Evolutionary conservation across 164 flowering plant genomes (phyloP).

Genomic region (Berberis thunbergii): DNA sequence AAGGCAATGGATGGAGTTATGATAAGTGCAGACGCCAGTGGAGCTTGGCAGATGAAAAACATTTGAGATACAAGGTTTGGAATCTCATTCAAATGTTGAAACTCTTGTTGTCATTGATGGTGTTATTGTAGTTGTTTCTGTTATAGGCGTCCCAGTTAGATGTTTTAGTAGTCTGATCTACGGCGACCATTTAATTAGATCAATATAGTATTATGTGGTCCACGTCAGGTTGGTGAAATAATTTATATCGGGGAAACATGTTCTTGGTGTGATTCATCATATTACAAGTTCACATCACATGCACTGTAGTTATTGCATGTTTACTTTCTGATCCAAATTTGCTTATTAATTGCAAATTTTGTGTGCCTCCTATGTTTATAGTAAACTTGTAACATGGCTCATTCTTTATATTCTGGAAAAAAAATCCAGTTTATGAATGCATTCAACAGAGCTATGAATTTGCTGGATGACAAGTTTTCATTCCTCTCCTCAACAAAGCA

Average conservation of each 20-base stretch:
- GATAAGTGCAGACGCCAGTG: constrained; percentile 91
- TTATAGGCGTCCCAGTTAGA: neutral
- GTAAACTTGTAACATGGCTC: constrained; percentile 2
- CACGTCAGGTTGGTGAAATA: too few relatives aligned
- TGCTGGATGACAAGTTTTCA: constrained; percentile 66
- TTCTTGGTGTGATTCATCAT: too few relatives aligned
- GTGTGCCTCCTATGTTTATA: neutral
- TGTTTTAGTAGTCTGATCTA: too few relatives aligned
- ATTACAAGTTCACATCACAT: too few relatives aligned
- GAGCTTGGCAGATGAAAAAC: constrained; percentile 76
- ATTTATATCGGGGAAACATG: too few relatives aligned
- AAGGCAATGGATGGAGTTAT: constrained; percentile 91
- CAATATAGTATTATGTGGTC: too few relatives aligned
- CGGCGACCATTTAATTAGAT: too few relatives aligned
- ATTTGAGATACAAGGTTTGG: constrained; percentile 82
- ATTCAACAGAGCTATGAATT: constrained; percentile 85
- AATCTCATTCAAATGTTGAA: neutral
- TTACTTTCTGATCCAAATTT: too few relatives aligned
- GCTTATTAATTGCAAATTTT: neutral
- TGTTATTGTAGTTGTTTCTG: too few relatives aligned
- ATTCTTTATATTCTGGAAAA: constrained; percentile 8
- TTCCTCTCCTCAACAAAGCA: constrained; percentile 80
- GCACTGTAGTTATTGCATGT: too few relatives aligned
- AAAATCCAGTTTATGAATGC: constrained; percentile 80
- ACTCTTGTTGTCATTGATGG: neutral